phyloP scores from a whole-genome alignment of 1,139 yeast species.

The Kazachstania sp. region DNA sequence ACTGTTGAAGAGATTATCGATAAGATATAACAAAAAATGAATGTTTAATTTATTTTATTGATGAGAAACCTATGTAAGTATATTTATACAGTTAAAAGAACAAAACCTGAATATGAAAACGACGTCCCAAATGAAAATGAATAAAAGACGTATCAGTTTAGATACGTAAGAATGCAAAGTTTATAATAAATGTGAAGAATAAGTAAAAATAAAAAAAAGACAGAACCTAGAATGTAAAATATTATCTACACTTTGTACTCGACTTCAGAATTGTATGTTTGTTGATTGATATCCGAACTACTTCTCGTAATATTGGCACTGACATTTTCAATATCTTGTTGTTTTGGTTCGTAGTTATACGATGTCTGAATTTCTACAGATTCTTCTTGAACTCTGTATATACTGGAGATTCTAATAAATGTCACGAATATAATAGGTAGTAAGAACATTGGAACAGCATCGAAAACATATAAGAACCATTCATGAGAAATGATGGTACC shows the following conservation, averaged over 20 bases:
- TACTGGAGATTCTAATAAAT: conserved; percentile 9
- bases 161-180: too few species aligned
- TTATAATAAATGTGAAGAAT: too few species aligned
- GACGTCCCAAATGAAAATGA: too few species aligned
- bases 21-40: neutral
- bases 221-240: neutral
- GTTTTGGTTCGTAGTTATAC: neutral
- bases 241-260: neutral
- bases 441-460: conserved; percentile 29
- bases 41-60: neutral
- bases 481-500: conserved; percentile 36
- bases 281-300: neutral
- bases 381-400: conserved; percentile 14
- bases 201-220: too few species aligned
- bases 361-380: conserved; percentile 11
- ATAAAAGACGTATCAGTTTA: too few species aligned
- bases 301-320: neutral
- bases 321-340: neutral
- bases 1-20: conserved; percentile 1
- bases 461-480: conserved; percentile 34
- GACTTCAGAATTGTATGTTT: neutral
- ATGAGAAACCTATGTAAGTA: neutral
- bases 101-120: neutral
- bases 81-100: neutral
- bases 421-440: conserved; percentile 8